Evolutionary conservation across 2,329 filamentous ascomycete genomes (phyloP), one percentile per base, ranked within the genome.

Genomic region (Ophiocordyceps camponoti-rufipedis): DNA sequence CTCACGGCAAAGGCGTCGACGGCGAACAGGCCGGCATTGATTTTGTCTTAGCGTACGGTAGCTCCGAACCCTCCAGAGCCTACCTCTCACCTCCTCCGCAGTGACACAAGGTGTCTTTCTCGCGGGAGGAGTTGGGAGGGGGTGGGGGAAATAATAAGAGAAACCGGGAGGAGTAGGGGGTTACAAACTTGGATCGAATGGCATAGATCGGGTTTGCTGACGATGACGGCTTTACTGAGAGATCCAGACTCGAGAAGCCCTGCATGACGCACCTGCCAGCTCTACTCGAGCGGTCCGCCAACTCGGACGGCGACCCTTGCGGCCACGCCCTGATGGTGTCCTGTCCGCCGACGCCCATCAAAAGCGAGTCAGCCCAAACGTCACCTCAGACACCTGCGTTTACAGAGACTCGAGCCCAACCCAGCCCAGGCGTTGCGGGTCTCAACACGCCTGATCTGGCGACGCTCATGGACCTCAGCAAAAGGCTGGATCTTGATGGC

Each of bases 321-420:
- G 91, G 89, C 39, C 91, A 98, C 61, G 88, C 85, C 5, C 69
- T 96, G 52, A 96, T 96, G 89, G 84, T 85, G 14, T 84, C 83
- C 14, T 94, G 85, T 58, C 88, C 89, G 42, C 85, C 88, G 5
- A 75, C 79, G 51, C 69, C 72, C 71, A 72, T 48, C 55, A 65
- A 44, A 68, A 65, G 71, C 28, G 72, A 72, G 0, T 78, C 78
- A 55, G 73, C 72, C 28, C 62, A 63, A 45, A 56, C 55, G 44
- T 62, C 49, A 57, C 58, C 23, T 23, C 23, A 3, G 23, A 23
- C 23, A 5, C 23, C 48, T 63, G 57, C 39, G 53, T 59, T 19
- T 54, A 59, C 42, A 44, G 51, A 29, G 48, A 52, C 28, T 50
- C 45, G 10, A 42, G 23, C 43, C 51, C 11, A 44, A 46, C 54